These are phyloP conservation scores for Panicum hallii DNA, from an alignment of 202 grass and related monocot species.

Conservation along the genomic window DNA sequence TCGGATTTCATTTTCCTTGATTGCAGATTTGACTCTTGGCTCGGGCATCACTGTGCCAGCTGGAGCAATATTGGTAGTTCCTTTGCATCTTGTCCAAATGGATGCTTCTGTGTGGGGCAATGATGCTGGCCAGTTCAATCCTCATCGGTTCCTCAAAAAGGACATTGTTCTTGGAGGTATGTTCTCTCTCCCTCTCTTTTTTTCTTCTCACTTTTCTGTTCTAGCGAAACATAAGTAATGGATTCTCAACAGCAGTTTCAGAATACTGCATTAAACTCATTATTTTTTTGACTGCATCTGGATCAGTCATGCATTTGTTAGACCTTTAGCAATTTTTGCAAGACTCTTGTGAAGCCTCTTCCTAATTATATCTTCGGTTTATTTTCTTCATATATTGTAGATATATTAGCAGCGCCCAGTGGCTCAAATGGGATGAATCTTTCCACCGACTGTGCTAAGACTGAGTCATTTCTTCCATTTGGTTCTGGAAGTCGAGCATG, in stretches of 20 bases:
- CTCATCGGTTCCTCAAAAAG: slow-evolving; percentile 67
- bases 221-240: not conserved
- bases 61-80: slow-evolving; percentile 75
- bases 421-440: slow-evolving; percentile 35
- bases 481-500: slow-evolving; percentile 78
- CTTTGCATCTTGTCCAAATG: slow-evolving; percentile 85
- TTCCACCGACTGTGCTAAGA: slow-evolving; percentile 46
- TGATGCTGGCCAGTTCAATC: slow-evolving; percentile 80
- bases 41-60: slow-evolving; percentile 69
- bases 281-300: slow-evolving; percentile 1
- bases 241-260: not conserved
- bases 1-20: slow-evolving; percentile 38
- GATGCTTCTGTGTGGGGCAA: slow-evolving; percentile 81
- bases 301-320: slow-evolving; percentile 18
- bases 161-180: slow-evolving; percentile 56
- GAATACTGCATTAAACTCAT: not conserved
- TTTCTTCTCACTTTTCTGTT: not conserved
- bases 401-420: slow-evolving; percentile 45
- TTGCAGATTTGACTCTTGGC: slow-evolving; percentile 74
- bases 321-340: not conserved
- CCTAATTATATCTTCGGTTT: slow-evolving; percentile 10
- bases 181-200: not conserved
- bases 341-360: not conserved
- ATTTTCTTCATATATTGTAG: slow-evolving; percentile 42
- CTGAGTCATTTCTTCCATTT: slow-evolving; percentile 82